A percentile compares a stretch with the other conserved stretches of the same genome.
phyloP scores from a whole-genome alignment of 257 asterid genomes.

The Phtheirospermum japonicum region DNA sequence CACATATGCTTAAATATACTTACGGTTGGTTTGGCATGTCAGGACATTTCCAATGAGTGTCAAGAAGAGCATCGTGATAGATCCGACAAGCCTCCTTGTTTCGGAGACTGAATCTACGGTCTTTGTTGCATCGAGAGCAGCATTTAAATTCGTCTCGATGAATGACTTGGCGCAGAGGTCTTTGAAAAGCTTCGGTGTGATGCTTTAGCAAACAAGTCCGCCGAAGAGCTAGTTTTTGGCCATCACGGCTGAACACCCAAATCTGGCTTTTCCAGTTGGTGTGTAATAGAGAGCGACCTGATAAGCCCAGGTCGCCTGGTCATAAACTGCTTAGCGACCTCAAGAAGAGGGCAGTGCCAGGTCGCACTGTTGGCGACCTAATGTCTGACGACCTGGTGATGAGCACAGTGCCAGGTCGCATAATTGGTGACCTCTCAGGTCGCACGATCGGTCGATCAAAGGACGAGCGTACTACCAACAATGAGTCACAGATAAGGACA shows the following conservation, averaged over 20 bases:
- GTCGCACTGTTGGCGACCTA: no score
- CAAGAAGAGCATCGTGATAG: slow-evolving; percentile 37
- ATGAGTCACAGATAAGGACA: no score
- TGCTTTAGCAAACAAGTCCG: slow-evolving; percentile 39
- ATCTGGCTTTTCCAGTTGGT: slow-evolving; percentile 43
- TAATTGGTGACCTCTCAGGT: no score
- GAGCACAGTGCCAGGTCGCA: no score
- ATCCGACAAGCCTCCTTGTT: slow-evolving; percentile 27
- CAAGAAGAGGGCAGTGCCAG: no score
- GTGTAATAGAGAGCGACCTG: no score
- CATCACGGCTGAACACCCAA: slow-evolving; percentile 38
- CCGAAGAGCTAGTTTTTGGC: slow-evolving; percentile 20
- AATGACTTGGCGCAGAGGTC: slow-evolving; percentile 30
- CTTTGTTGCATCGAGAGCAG: slow-evolving; percentile 37
- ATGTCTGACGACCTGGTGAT: no score
- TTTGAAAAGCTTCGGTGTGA: slow-evolving; percentile 28
- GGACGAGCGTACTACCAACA: no score
- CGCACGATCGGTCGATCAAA: no score
- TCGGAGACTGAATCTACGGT: slow-evolving; percentile 36
- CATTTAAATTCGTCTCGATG: slow-evolving; percentile 49
- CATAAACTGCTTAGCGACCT: no score
- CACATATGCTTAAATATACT: no score
- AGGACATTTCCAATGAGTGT: slow-evolving; percentile 37
- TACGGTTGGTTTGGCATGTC: slow-evolving; percentile 38
- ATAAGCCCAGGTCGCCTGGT: no score